Evolutionary conservation across 257 asterid genomes (phyloP), one percentile per base, ranked within the genome.

Genomic region (Galeopsis tetrahit): DNA sequence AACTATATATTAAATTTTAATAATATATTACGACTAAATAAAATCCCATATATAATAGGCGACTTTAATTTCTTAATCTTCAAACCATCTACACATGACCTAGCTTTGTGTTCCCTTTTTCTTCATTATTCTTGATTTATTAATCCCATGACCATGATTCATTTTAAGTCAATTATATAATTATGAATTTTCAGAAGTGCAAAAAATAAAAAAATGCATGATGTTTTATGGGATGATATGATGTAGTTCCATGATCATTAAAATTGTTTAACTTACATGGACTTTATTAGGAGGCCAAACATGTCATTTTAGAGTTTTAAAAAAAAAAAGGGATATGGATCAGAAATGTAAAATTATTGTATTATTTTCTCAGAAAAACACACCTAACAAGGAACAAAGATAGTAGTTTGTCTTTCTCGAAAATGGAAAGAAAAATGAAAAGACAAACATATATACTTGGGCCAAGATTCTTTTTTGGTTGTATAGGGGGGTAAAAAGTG

Each of bases 401-500:
- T 28, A 35, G 28, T 35, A 60, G 28, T n/a, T n/a, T 34, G 15
- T n/a, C 35, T 60, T n/a, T 6, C 11, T 34, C 13, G 35, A 17
- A 35, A 33, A 60, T 60, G 51, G 14, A 15, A 63, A 63, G 39
- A 34, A 3, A 62, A 62, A 62, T 40, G 53, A 39, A 21, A 21
- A 15, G 53, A 40, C 36, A 63, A 40, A 63, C 69, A 62, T 38
- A 62, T 38, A 39, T 68, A 53, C 64, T 17, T 69, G 43, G 66
- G 66, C 34, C 57, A 34, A 70, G 60, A 70, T 40, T 57, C 33
- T 2, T 57, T 46, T 69, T 69, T 70, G 46, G 46, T 42, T 42
- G 57, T 40, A 36, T 4, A 2, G 61, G 21, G 57, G 59, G 68
- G 44, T 44, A 21, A 40, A 69, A 69, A 2, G 56, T 69, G 42